Conservation (phyloP, 495 filamentous ascomycete species). For the Cairneyella variabilis region DNA sequence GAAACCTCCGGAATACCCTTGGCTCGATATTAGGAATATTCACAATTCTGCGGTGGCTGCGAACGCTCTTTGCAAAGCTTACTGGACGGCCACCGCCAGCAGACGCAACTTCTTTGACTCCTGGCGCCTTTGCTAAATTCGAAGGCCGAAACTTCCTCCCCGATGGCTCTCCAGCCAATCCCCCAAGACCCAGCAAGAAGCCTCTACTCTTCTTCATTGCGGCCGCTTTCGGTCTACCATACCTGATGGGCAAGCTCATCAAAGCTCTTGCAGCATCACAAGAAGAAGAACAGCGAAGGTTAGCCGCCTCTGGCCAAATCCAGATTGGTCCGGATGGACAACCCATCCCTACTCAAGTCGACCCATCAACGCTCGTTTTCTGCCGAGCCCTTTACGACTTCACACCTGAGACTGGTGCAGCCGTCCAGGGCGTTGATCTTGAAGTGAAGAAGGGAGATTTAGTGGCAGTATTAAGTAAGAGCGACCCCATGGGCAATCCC, state of each 20-base stretch:
- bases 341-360: slow-evolving; percentile 50
- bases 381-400: slow-evolving; percentile 94
- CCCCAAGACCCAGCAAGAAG: slow-evolving; percentile 74
- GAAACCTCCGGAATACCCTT: slow-evolving; percentile 87
- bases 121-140: slow-evolving; percentile 85
- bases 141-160: slow-evolving; percentile 57
- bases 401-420: slow-evolving; percentile 58
- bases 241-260: slow-evolving; percentile 94
- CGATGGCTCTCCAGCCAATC: slow-evolving; percentile 40
- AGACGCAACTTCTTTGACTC: slow-evolving; percentile 79
- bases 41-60: slow-evolving; percentile 90
- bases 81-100: slow-evolving; percentile 92
- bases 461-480: slow-evolving; percentile 90
- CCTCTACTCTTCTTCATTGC: slow-evolving; percentile 94
- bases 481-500: slow-evolving; percentile 85
- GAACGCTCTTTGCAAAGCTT: slow-evolving; percentile 83
- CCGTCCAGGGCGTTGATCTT: slow-evolving; percentile 74
- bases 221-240: slow-evolving; percentile 91
- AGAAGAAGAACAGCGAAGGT: slow-evolving; percentile 69
- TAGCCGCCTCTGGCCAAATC: slow-evolving; percentile 40
- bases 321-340: slow-evolving; percentile 47
- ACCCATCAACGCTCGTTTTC: slow-evolving; percentile 89
- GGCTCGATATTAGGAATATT: slow-evolving; percentile 95
- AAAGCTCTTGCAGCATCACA: slow-evolving; percentile 75
- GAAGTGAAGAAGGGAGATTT: slow-evolving; percentile 93